Base-by-base conservation (phyloP, 164 flowering plant genomes). In the Sedum album region DNA sequence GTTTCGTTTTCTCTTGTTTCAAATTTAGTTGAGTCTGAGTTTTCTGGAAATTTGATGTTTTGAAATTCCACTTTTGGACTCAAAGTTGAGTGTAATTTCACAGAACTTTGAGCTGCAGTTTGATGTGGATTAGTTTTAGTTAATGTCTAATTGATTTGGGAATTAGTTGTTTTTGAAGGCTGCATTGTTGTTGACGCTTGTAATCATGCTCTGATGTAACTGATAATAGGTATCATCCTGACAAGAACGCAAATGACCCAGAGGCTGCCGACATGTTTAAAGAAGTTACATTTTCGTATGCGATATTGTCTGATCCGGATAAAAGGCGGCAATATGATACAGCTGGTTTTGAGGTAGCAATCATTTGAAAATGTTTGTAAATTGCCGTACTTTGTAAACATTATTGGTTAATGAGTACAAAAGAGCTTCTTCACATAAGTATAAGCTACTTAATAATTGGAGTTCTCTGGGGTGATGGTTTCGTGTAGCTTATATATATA, bases 171-270 rank as follows among this genome's bases (percentile, higher is more conserved):
- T 55, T 55, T 7, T 26, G 15, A 26, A 26, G 31, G 31, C 61
- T 25, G 31, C 61, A 26, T 25, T 55, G 17, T 55, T 55, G 5
- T 26, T 26, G 61, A 55, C 25, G 21, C 21, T 13, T 1, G n/a
- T 21, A 10, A 4, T n/a, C n/a, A n/a, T n/a, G n/a, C n/a, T n/a
- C 3, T 51, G 28, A 20, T 26, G 8, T 51, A 23, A 51, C 7
- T 51, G 26, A n/a, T 55, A 28, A 11, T 55, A 94, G 97, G 88
- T 94, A 94, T 73, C 96, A 91, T 81, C 99, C 99, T n/a, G 97
- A 94, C 77, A 94, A 94, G 77, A 94, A 91, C 82, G 96, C 90
- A 76, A 91, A 91, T 82, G 92, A 94, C 74, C 92, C 93, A 66
- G 75, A 83, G 74, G 99, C 97, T 57, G 87, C 96, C 69, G 97